Evolutionary conservation across 352 stramenopile genomes (phyloP).

Genomic region (Pythium dissotocum): DNA sequence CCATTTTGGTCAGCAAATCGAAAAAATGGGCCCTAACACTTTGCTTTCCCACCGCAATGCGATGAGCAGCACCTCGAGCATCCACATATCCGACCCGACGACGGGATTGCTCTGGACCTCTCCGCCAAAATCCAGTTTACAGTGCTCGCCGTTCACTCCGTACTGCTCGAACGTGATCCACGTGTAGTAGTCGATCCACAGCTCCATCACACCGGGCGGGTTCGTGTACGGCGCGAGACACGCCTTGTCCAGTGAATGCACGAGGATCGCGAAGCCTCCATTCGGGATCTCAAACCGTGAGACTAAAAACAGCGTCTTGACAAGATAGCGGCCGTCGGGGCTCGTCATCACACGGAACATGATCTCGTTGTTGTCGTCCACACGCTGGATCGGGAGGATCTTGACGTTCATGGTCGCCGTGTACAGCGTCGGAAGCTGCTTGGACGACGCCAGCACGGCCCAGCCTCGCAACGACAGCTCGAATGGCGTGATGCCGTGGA

Average conservation of each 20-base stretch:
- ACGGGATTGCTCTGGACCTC: slow-evolving; percentile 22
- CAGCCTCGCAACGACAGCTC: slow-evolving; percentile 29
- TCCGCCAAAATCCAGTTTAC: slow-evolving; percentile 19
- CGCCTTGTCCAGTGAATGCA: slow-evolving; percentile 21
- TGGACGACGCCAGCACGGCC: slow-evolving; percentile 22
- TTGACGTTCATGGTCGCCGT: slow-evolving; percentile 19
- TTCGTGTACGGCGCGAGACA: slow-evolving; percentile 12
- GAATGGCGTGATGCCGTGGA: slow-evolving; percentile 21
- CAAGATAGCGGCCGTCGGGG: slow-evolving; percentile 12
- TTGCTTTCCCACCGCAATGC: slow-evolving; percentile 23
- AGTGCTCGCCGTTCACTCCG: slow-evolving; percentile 20
- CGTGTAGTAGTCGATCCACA: slow-evolving; percentile 30
- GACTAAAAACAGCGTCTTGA: slow-evolving; percentile 29
- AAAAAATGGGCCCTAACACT: slow-evolving; percentile 20
- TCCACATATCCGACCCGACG: slow-evolving; percentile 21
- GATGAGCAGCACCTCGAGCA: slow-evolving; percentile 30
- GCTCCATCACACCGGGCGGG: slow-evolving; percentile 22
- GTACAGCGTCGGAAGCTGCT: slow-evolving; percentile 23
- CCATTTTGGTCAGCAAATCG: slow-evolving; percentile 10
- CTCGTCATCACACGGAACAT: slow-evolving; percentile 24
- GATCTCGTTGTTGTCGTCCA: slow-evolving; percentile 29
- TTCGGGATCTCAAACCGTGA: slow-evolving; percentile 19
- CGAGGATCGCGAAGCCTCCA: slow-evolving; percentile 17
- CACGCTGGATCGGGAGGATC: slow-evolving; percentile 16
- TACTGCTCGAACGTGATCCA: slow-evolving; percentile 26